Evolutionary conservation across 2,329 filamentous ascomycete species (phyloP).

Genomic region (Akanthomyces uredinophilus): DNA sequence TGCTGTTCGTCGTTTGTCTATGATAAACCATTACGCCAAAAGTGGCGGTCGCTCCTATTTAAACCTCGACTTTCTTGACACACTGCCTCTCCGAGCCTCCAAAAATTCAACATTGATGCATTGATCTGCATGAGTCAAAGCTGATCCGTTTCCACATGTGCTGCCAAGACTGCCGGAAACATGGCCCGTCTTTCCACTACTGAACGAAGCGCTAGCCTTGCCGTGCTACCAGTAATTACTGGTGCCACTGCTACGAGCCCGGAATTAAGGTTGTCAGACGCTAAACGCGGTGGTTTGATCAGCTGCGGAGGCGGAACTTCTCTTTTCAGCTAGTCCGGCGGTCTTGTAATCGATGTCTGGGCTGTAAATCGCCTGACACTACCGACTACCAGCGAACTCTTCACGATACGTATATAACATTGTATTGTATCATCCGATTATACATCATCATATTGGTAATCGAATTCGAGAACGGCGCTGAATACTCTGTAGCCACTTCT

Average conservation of each 20-base stretch:
- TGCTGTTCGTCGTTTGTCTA: neutral
- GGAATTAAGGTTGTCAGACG: neutral
- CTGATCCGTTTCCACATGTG: neutral
- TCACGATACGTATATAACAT: too few relatives aligned
- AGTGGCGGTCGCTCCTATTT: neutral
- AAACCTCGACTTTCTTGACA: neutral
- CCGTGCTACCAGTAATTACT: too few relatives aligned
- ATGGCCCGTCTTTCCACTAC: conserved; percentile 8
- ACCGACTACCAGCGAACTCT: neutral
- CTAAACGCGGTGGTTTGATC: neutral
- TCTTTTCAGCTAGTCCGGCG: conserved; percentile 12
- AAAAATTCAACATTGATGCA: neutral
- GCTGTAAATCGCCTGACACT: neutral
- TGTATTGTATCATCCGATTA: neutral
- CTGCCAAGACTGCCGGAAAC: neutral
- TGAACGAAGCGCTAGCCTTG: neutral
- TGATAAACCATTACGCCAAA: neutral
- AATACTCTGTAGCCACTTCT: neutral
- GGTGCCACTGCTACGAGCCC: neutral
- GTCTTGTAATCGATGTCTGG: neutral
- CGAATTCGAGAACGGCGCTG: neutral
- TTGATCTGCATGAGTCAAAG: conserved; percentile 9
- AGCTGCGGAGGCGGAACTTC: neutral
- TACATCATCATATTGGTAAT: neutral
- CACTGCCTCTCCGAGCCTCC: too few relatives aligned